Base-by-base conservation (phyloP, 2,329 filamentous ascomycete species). In the Fusarium sp. region DNA sequence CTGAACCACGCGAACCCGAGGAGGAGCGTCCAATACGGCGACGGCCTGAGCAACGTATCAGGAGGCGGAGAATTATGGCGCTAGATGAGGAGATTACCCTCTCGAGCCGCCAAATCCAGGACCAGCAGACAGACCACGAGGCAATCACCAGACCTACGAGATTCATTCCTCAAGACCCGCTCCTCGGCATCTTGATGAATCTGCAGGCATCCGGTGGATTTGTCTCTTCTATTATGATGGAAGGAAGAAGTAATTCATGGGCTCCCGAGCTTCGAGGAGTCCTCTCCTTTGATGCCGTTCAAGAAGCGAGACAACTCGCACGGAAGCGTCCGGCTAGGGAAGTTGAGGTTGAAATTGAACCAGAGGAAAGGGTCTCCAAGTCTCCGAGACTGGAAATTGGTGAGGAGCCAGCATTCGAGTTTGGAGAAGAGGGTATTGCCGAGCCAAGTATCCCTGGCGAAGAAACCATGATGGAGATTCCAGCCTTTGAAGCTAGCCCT, bases 181-280 rank as follows among this genome's bases (percentile, higher is more conserved):
- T 95, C 59, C 84, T 98, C 10, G 85, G 97, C 23, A 92, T 93
- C 33, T 83, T 99, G 20, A 91, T 97, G 83, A 93, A 94, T 73
- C 91, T 97, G 86, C 96, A 97, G 79, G 93, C 91, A 81, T 93
- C 87, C 57, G 96, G 96, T 58, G 92, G 90, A 31, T 98, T 99
- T 74, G 92, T 97, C n/a, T 92, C 91, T 4, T 94, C 89, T 74
- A 90, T 97, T 68, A 90, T 97, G 81, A 90, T 92, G 57, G 93
- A 94, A 66, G 92, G 90, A 34, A 89, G 92, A 67, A 90, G 89
- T 72, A 86, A 87, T 70, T 88, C 88, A 33, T 97, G 93, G 94
- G 95, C 95, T 3, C 95, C 95, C 0, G 96, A 99, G 80, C 86
- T 99, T n/a, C 90, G 93, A 65, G 93, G 91, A 14, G 88, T 99